A percentile compares a stretch with the other conserved stretches of the same genome.
Evolutionary conservation across 2,329 filamentous ascomycete genomes (phyloP).

Genomic region (Aureobasidium mangrovei): DNA sequence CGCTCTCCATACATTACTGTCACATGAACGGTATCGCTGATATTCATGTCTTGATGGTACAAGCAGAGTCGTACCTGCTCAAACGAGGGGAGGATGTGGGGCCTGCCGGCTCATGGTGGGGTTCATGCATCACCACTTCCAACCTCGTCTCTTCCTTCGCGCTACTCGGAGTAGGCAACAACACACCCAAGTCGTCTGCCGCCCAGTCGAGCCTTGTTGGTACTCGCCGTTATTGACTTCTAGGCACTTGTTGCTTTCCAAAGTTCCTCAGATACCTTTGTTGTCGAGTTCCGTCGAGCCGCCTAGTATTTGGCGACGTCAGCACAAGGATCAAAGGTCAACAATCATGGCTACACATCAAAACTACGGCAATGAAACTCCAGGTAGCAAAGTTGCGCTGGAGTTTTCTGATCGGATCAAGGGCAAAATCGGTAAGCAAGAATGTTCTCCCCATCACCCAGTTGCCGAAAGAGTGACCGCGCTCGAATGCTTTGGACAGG

Average conservation of each 20-base stretch:
- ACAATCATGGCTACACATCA: slow-evolving; percentile 17
- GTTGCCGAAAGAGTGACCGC: too few species aligned
- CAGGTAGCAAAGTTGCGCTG: slow-evolving; percentile 25
- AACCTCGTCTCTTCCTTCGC: background rate
- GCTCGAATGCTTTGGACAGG: too few species aligned
- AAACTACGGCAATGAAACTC: slow-evolving; percentile 23
- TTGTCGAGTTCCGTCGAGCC: too few species aligned
- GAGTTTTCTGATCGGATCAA: slow-evolving; percentile 24
- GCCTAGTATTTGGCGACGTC: background rate
- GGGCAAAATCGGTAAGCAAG: slow-evolving; percentile 25
- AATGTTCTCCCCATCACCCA: background rate
- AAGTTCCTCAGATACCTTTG: too few species aligned
- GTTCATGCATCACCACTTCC: background rate
- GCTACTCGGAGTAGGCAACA: background rate
- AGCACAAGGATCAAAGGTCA: background rate
- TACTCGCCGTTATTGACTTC: too few species aligned
- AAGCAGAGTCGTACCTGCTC: background rate
- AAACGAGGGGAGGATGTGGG: background rate
- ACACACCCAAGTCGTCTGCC: background rate
- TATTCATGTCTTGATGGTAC: background rate
- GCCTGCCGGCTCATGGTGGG: background rate
- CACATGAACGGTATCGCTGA: too few species aligned
- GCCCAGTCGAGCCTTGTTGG: background rate
- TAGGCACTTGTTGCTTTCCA: too few species aligned
- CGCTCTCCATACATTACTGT: background rate